Conservation (phyloP, 2,329 filamentous ascomycete genomes). For the Trichoderma arundinaceum region DNA sequence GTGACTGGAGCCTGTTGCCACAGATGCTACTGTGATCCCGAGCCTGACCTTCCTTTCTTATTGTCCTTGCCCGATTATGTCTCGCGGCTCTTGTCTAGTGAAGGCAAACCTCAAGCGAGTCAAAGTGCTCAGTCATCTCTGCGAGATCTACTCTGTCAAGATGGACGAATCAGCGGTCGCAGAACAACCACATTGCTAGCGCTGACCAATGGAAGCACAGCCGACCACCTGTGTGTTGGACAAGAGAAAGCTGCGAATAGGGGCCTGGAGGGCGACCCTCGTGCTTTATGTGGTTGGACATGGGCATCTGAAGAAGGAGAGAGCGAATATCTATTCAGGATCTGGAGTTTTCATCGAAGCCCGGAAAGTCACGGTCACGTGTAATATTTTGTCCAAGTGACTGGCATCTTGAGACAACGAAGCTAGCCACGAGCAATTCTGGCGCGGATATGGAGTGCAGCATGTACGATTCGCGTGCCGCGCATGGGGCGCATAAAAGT, state of each 20-base stretch:
- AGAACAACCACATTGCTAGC: constrained; percentile 35
- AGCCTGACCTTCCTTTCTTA: constrained; percentile 5
- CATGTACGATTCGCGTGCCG: constrained; percentile 30
- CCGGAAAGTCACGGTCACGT: constrained; percentile 5
- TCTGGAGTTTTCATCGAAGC: not conserved
- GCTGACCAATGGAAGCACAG: constrained; percentile 30
- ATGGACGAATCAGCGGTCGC: constrained; percentile 34
- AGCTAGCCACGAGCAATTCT: constrained; percentile 15
- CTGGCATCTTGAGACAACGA: constrained; percentile 8
- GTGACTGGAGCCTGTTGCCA: constrained; percentile 2
- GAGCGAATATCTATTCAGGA: not conserved
- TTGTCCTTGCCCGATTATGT: not conserved
- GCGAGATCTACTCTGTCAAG: constrained; percentile 5
- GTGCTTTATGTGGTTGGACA: constrained; percentile 32
- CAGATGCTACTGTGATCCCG: not conserved
- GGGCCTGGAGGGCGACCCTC: constrained; percentile 22
- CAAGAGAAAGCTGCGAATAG: constrained; percentile 13
- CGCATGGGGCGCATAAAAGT: constrained; percentile 8
- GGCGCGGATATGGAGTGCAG: constrained; percentile 17
- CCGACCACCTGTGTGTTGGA: not conserved
- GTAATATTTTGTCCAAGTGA: constrained; percentile 10
- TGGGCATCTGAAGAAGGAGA: not conserved
- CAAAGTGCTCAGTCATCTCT: not conserved
- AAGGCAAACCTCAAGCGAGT: not conserved
- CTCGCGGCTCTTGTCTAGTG: not conserved